Percentiles rank a stretch among this genome's conserved stretches.
These are phyloP conservation scores for Trichaptum fuscoviolaceum DNA, from an alignment of 768 basidiomycete species.

Conservation along the genomic window DNA sequence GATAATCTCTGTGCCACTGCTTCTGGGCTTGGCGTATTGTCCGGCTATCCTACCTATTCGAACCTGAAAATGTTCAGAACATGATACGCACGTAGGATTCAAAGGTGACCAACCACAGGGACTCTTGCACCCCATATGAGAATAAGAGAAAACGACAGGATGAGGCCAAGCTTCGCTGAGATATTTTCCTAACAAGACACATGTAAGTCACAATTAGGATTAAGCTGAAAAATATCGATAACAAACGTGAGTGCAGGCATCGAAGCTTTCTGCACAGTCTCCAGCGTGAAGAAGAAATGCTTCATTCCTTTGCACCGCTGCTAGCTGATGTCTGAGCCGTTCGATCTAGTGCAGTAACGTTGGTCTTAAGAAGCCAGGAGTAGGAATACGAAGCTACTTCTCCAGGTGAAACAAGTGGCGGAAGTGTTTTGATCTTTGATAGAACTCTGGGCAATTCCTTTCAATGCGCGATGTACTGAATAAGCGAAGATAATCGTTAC, in stretches of 20 bases:
- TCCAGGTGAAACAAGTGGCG: conserved; percentile 87
- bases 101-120: conserved; percentile 65
- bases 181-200: conserved; percentile 63
- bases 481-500: conserved; percentile 28
- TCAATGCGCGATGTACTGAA: conserved; percentile 12
- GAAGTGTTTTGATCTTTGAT: conserved; percentile 69
- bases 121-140: conserved; percentile 90
- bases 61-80: conserved; percentile 36
- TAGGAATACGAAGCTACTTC: conserved; percentile 53
- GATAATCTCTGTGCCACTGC: conserved; percentile 74
- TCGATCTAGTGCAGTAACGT: conserved; percentile 52
- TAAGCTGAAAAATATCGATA: background rate
- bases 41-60: conserved; percentile 92
- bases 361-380: conserved; percentile 1
- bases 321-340: conserved; percentile 73
- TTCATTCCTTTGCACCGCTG: conserved; percentile 76
- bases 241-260: conserved; percentile 80
- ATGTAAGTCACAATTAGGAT: conserved; percentile 8
- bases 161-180: conserved; percentile 81
- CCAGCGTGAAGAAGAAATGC: conserved; percentile 96
- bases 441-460: conserved; percentile 50
- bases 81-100: conserved; percentile 20
- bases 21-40: conserved; percentile 93
- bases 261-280: conserved; percentile 96
- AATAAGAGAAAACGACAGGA: conserved; percentile 92